A percentile compares a stretch with the other conserved stretches of the same genome.
Conservation (phyloP, 2,329 filamentous ascomycete genomes). For the Colletotrichum incanum region DNA sequence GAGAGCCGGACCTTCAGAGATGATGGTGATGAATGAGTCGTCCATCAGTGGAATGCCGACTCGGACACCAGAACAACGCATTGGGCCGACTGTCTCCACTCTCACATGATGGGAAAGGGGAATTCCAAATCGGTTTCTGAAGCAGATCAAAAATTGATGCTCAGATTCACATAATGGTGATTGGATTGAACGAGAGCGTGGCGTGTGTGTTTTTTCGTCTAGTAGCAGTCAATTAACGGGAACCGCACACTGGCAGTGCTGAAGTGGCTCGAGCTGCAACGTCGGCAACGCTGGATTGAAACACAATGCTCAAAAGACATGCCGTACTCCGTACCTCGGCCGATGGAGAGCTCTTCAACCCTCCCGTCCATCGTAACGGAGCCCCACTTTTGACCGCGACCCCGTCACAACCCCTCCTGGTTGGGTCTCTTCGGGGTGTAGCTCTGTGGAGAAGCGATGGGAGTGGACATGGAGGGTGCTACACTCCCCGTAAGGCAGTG, state of each 20-base stretch:
- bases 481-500: neutral
- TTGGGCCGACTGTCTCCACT: conserved; percentile 34
- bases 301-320: neutral
- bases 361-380: conserved; percentile 26
- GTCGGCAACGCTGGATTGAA: neutral
- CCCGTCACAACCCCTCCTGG: conserved; percentile 8
- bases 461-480: neutral
- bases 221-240: no score
- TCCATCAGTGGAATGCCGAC: conserved; percentile 8
- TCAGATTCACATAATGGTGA: neutral
- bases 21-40: neutral
- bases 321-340: conserved; percentile 24
- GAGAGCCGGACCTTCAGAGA: conserved; percentile 18
- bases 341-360: conserved; percentile 21
- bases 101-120: conserved; percentile 21
- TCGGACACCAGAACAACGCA: conserved; percentile 38
- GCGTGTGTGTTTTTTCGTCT: neutral
- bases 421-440: conserved; percentile 4
- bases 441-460: conserved; percentile 8
- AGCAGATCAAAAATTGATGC: neutral
- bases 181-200: no score
- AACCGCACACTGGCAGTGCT: neutral
- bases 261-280: neutral
- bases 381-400: conserved; percentile 32
- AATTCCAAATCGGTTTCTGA: neutral